These are phyloP conservation scores for cucumber (Cucumis sativus) DNA, from an alignment of 306 rosid species.

Conservation along the genomic window Cucumber_9930_V3 NC_026659.2:4328001-4328500, in stretches of 20 bases:
- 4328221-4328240: not conserved
- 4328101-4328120: conserved; percentile 64
- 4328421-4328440: not conserved
- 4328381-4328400: not conserved
- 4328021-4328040: conserved; percentile 78
- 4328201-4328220: not conserved
- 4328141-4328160: conserved; percentile 88
- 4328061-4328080: conserved; percentile 46
- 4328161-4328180: conserved; percentile 20
- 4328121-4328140: conserved; percentile 72
- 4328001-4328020: conserved; percentile 88
- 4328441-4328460: not conserved
- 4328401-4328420: not conserved
- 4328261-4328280: not conserved
- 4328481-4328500: not conserved
- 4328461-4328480: not conserved
- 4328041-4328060: conserved; percentile 61
- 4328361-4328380: too few species aligned
- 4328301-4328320: not conserved
- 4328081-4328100: conserved; percentile 27
- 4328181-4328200: not conserved
- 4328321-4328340: not conserved
- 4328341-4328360: not conserved
- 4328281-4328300: not conserved
- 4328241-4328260: not conserved